Evolutionary conservation across 2,329 filamentous ascomycete species (phyloP).

Genomic region (Apiospora koreana): DNA sequence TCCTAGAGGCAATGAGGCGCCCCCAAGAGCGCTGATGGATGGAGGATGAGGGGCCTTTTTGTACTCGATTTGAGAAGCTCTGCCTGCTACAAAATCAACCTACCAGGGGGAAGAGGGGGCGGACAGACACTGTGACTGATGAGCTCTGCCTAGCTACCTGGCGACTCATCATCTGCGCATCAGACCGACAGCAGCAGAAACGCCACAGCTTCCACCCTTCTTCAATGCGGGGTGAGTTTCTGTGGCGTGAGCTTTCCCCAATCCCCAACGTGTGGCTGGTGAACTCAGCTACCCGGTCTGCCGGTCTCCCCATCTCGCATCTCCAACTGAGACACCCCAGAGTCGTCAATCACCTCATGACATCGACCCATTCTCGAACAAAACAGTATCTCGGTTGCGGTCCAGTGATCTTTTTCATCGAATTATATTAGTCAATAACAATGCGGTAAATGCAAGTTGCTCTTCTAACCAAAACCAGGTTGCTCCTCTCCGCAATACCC

Average conservation of each 20-base stretch:
- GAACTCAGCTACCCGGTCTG: neutral
- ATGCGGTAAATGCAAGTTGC: neutral
- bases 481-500: neutral
- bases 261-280: neutral
- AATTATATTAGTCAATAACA: neutral
- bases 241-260: neutral
- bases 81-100: neutral
- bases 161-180: neutral
- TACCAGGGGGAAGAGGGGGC: slow-evolving; percentile 9
- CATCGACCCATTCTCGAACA: slow-evolving; percentile 5
- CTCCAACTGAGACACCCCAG: neutral
- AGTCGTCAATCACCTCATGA: slow-evolving; percentile 3
- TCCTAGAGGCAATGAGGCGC: slow-evolving; percentile 6
- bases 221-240: neutral
- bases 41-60: slow-evolving; percentile 17
- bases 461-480: neutral
- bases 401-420: neutral
- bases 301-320: neutral
- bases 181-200: neutral
- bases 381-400: neutral
- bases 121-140: neutral
- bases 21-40: slow-evolving; percentile 9
- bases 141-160: neutral
- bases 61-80: slow-evolving; percentile 13
- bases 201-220: neutral